Evolutionary conservation across 192 early-diverging fungal genomes (phyloP).

Genomic region (Gigaspora rosea): DNA sequence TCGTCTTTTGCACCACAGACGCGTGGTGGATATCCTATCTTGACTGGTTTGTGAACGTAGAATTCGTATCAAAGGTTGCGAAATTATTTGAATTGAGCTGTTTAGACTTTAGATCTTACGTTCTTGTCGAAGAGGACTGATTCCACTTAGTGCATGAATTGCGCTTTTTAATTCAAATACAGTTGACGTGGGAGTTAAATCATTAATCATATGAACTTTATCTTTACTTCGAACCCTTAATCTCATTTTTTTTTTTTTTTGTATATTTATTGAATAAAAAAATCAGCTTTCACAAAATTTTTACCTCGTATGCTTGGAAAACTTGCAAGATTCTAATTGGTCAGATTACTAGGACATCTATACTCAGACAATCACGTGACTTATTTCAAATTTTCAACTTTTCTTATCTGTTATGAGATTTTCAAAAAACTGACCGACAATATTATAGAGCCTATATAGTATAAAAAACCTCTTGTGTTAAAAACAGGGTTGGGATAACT

Average conservation of each 20-base stretch:
- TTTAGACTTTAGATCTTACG: background rate
- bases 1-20: background rate
- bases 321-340: no score
- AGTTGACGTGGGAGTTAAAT: background rate
- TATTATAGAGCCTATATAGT: no score
- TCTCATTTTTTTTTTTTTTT: background rate
- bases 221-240: background rate
- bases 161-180: background rate
- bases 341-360: no score
- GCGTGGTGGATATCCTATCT: slow-evolving; percentile 9
- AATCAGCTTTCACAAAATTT: no score
- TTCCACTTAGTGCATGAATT: background rate
- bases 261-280: no score
- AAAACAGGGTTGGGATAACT: no score
- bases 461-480: no score
- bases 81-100: background rate
- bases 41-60: background rate
- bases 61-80: background rate
- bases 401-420: no score
- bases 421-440: no score
- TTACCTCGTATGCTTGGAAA: no score
- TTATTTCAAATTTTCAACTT: no score
- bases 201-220: background rate
- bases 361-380: no score
- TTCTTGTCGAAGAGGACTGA: background rate